Percentiles rank a stretch among this genome's conserved stretches.
These are phyloP conservation scores for Holtermanniella nyarrowii DNA, from an alignment of 768 basidiomycete genomes.

Conservation along the genomic window DNA sequence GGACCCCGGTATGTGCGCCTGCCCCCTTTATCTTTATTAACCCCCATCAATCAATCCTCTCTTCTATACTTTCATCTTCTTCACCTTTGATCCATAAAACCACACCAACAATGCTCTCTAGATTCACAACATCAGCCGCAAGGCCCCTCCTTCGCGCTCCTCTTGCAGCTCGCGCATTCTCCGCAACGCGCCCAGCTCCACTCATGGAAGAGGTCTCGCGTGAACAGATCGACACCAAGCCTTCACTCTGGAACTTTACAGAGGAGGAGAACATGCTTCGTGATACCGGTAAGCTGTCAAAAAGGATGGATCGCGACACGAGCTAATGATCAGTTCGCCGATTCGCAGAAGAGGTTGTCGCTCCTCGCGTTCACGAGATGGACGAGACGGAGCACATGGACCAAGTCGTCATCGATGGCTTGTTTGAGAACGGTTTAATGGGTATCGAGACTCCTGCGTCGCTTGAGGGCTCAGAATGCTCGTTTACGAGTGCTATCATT, in stretches of 20 bases:
- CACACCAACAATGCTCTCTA: no score
- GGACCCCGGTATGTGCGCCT: no score
- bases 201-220: slow-evolving; percentile 23
- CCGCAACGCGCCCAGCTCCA: slow-evolving; percentile 9
- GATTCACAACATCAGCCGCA: no score
- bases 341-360: slow-evolving; percentile 81
- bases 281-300: slow-evolving; percentile 59
- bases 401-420: slow-evolving; percentile 57
- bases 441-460: slow-evolving; percentile 84
- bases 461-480: slow-evolving; percentile 75
- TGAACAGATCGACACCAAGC: slow-evolving; percentile 31
- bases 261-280: slow-evolving; percentile 92
- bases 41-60: neutral
- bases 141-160: neutral
- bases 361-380: slow-evolving; percentile 89
- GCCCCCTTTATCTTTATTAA: neutral
- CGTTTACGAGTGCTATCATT: slow-evolving; percentile 91
- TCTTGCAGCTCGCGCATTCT: slow-evolving; percentile 9
- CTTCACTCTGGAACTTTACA: slow-evolving; percentile 60
- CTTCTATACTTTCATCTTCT: no score
- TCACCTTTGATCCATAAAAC: no score
- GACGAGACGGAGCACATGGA: slow-evolving; percentile 97
- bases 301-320: neutral
- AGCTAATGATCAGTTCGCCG: slow-evolving; percentile 53
- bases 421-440: slow-evolving; percentile 98